Base-by-base conservation (phyloP, 2,329 filamentous ascomycete species). In the Mollisiaceae sp. region DNA sequence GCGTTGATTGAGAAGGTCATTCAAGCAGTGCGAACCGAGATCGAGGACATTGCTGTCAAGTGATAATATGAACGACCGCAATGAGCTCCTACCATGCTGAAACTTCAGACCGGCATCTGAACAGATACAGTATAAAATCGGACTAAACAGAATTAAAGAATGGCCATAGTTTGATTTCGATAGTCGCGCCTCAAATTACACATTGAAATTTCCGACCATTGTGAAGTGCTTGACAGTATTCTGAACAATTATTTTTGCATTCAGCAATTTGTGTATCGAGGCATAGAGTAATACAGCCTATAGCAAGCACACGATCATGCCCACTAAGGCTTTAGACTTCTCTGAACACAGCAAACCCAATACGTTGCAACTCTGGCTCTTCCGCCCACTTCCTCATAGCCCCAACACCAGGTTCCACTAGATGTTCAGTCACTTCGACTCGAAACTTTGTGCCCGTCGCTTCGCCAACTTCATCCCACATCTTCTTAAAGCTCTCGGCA, bases 391-490 rank as follows among this genome's bases (percentile, higher is more conserved):
- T 14, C 11, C 5, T 32, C n/a, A 11, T 32, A 15, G 27, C 24
- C 14, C 50, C 24, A 35, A 54, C 50, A 54, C 24, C 50, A 15
- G 50, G 24, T 54, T 27, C 24, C 18, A 32, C 24, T 24, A 54
- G 6, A 54, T 54, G 50, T 27, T 27, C 50, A 18, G 27, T n/a
- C 11, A 54, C 50, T 12, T 62, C 47, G 11, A 74, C 71, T 5
- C 65, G 54, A 74, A 74, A 77, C 32, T 56, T 52, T 1, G 70
- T 74, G 20, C 67, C 69, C 1, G 72, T 74, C n/a, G 57, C 64
- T 50, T 68, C 52, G 6, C 70, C 70, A 15, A 72, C 65, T 5
- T 68, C 65, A 9, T 52, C 47, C 69, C 69, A 72, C 66, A 72
- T 65, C 59, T 64, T 65, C 63, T 67, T 38, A 41, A 71, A 69